Evolutionary conservation across 2,329 filamentous ascomycete species (phyloP), one percentile per base, ranked within the genome.

Genomic region (Xylariales sp.): DNA sequence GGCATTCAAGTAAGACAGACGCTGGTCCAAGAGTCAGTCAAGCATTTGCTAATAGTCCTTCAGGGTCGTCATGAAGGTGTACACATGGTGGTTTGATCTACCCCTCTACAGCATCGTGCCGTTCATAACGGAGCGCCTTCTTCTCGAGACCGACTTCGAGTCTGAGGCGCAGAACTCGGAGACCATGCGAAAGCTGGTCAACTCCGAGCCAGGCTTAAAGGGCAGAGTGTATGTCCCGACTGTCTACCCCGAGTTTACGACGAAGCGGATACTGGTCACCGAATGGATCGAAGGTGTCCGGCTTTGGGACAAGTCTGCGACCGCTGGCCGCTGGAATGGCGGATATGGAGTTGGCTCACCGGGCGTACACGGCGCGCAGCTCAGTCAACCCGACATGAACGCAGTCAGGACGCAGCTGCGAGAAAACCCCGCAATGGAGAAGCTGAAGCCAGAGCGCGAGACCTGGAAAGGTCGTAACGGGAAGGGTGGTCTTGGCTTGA

Each of bases 201-300:
- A 80, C 32, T 71, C 72, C 15, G 93, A 97, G 60, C 81, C 86
- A 16, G 74, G 84, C 19, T 71, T 98, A 25, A 79, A 80, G 18
- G 82, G 81, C 33, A 76, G 88, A 22, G 90, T 97, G 2, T 96
- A 97, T 60, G 83, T 98, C 6, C 93, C 93, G 0, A 76, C 81
- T 28, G 82, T 95, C 8, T 91, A 94, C 60, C 73, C 82, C 4
- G 88, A 95, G 46, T 75, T 96, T 20, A 89, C 81, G 39, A 89
- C 86, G 12, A 85, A 74, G 57, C 78, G 93, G 27, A 82, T 98
- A 36, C 84, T 98, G 70, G 94, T 90, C 1, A 89, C 91, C 0
- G 93, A 98, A 61, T 98, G 93, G 93, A 94, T 98, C 45, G 93
- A 98, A 64, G 93, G 93, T 5, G 81, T 95, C 3, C 78, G 90